phyloP scores from a whole-genome alignment of 257 asterid species.

The Ehretia macrophylla region DNA sequence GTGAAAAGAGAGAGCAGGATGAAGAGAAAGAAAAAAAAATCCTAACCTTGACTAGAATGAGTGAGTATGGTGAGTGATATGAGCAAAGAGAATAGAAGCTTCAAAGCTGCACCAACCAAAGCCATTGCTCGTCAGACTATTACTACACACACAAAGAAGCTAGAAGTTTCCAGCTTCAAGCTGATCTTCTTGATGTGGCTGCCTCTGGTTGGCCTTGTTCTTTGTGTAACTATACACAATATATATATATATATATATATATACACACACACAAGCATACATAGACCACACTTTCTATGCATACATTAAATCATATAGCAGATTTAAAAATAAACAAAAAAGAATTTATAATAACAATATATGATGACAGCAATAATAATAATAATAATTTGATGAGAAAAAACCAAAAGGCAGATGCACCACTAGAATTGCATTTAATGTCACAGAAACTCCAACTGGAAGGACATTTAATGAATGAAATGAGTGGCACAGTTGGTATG shows the following conservation, averaged over 20 bases:
- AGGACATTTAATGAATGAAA: too few species aligned
- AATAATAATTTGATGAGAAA: too few species aligned
- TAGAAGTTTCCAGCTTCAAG: background rate
- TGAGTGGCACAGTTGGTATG: too few species aligned
- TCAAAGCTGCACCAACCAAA: slow-evolving; percentile 49
- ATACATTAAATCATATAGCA: too few species aligned
- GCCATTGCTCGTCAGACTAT: slow-evolving; percentile 36
- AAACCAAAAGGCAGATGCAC: too few species aligned
- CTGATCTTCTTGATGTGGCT: slow-evolving; percentile 46
- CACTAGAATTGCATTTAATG: too few species aligned
- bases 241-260: slow-evolving; percentile 6
- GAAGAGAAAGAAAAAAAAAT: background rate
- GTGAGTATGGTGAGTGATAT: slow-evolving; percentile 44
- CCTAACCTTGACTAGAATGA: slow-evolving; percentile 45
- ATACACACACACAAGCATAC: background rate
- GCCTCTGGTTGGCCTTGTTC: slow-evolving; percentile 54
- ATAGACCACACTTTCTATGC: background rate
- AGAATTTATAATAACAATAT: too few species aligned
- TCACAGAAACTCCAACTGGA: too few species aligned
- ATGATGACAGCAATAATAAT: too few species aligned
- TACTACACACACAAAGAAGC: background rate
- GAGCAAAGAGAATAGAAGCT: slow-evolving; percentile 30
- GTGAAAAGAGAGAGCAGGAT: too few species aligned
- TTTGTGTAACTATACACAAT: background rate
- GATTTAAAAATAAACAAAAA: too few species aligned